phyloP scores from a whole-genome alignment of 1,139 yeast species.

The Sugiyamaella pinicola region DNA sequence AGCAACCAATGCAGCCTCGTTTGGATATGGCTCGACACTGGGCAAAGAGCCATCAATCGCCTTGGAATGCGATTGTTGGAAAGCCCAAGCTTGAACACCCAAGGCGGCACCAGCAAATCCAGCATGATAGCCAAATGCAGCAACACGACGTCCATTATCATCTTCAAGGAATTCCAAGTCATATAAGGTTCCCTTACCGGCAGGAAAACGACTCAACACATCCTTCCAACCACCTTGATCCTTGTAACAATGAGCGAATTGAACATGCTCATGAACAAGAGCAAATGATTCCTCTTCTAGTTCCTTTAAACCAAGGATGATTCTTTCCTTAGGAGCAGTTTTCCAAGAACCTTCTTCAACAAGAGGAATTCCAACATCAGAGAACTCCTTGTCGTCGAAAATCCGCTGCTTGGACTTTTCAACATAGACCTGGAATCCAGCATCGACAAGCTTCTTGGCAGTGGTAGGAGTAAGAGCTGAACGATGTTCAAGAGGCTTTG shows the following conservation, averaged over 20 bases:
- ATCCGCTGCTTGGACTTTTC: conserved; percentile 86
- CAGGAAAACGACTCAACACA: conserved; percentile 83
- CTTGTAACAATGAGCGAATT: conserved; percentile 98
- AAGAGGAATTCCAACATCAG: conserved; percentile 73
- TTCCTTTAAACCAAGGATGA: conserved; percentile 91
- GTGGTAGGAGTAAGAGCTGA: conserved; percentile 95
- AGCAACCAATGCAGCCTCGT: conserved; percentile 69
- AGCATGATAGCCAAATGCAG: conserved; percentile 98
- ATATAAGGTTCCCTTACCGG: conserved; percentile 85
- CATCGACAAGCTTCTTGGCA: conserved; percentile 77
- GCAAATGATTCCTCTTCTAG: conserved; percentile 95
- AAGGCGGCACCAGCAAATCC: conserved; percentile 99
- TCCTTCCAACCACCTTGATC: conserved; percentile 97
- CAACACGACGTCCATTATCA: conserved; percentile 96
- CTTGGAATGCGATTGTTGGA: conserved; percentile 73
- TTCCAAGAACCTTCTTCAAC: conserved; percentile 96
- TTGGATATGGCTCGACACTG: conserved; percentile 78
- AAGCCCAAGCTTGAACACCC: conserved; percentile 93
- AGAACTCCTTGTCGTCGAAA: conserved; percentile 74
- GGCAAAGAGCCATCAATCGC: conserved; percentile 53
- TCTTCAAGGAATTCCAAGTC: conserved; percentile 94
- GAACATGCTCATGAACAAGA: conserved; percentile 90
- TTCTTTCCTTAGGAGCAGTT: conserved; percentile 83
- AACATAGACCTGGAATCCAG: conserved; percentile 85
- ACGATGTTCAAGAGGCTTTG: conserved; percentile 95